A percentile compares a stretch with the other conserved stretches of the same genome.
Conservation (phyloP, 1,139 yeast genomes). For the Yamadazyma trypodendri region DNA sequence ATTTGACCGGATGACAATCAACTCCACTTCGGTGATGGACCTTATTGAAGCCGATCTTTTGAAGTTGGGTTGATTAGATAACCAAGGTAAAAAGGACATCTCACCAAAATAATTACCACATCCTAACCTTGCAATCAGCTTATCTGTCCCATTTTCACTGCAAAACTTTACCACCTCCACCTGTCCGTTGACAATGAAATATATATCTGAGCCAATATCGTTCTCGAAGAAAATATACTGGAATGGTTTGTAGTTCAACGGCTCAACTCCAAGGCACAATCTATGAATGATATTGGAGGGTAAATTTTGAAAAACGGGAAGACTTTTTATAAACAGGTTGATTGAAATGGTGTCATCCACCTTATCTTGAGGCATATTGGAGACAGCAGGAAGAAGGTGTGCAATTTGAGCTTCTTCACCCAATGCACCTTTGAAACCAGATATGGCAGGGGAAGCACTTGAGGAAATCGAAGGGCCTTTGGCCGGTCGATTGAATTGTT, state of each 20-base stretch:
- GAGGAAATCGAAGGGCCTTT: background rate
- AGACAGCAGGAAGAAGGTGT: slow-evolving; percentile 6
- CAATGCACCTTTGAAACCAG: background rate
- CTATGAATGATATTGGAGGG: slow-evolving; percentile 61
- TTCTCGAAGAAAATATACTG: slow-evolving; percentile 61
- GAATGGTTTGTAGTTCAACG: slow-evolving; percentile 51
- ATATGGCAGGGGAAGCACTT: background rate
- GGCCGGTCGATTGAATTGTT: slow-evolving; percentile 15
- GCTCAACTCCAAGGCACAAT: slow-evolving; percentile 62
- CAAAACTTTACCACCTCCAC: slow-evolving; percentile 61
- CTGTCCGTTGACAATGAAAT: slow-evolving; percentile 64
- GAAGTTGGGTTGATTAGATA: slow-evolving; percentile 30
- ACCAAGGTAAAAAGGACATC: slow-evolving; percentile 60
- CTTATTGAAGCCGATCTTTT: slow-evolving; percentile 62
- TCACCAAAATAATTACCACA: slow-evolving; percentile 75
- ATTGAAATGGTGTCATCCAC: slow-evolving; percentile 52
- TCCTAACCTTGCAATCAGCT: slow-evolving; percentile 53
- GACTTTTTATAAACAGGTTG: slow-evolving; percentile 53
- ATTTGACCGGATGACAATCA: slow-evolving; percentile 56
- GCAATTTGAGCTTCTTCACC: background rate
- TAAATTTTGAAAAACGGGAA: slow-evolving; percentile 57
- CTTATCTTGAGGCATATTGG: slow-evolving; percentile 11
- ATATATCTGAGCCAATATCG: slow-evolving; percentile 60
- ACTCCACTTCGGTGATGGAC: slow-evolving; percentile 57
- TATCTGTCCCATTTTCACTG: slow-evolving; percentile 13